Base-by-base conservation (phyloP, 2,329 filamentous ascomycete genomes). In the Taxawa tesnikishii region DNA sequence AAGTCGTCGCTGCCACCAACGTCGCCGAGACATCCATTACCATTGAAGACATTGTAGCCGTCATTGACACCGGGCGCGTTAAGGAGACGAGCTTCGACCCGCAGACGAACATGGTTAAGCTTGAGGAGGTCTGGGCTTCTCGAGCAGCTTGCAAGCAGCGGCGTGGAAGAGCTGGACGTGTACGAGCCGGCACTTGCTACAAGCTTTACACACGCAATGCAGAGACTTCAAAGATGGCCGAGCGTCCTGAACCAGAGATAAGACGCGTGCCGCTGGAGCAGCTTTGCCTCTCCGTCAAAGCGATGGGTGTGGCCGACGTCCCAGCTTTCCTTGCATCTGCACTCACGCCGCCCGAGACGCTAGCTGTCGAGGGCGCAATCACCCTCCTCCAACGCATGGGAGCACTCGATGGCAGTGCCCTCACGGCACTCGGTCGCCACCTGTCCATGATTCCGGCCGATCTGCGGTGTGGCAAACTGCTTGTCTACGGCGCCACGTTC, bases 1-100 rank as follows among this genome's bases (percentile, higher is more conserved):
- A 98, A 58, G 74, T 98, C 9, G 82, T 98, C 19, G 83, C 88
- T 5, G 83, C 90, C 1, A 98, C 90, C 27, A 98, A 98, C 48
- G 88, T 98, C 3, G 90, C 90, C 2, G 90, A 98, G 55, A 98
- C 90, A 0, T 96, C 90, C 2, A 96, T 98, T 53, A 98, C 90
- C 0, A 98, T 98, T 38, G 87, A 94, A 50, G 90, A 98, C 50
- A 83, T 98, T 32, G 82, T 96, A 3, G 88, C 83, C 2, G 90
- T 98, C 28, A 88, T 98, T 41, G 90, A 98, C 53, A 90, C 81
- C 8, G 90, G 90, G 16, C 78, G 84, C 32, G 90, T 98, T 38
- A 98, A 98, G 51, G 88, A 98, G 56, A 98, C 87, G 0, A 88
- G 83, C 51, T 96, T 87, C 47, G 90, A 96, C 52, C 75, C 84